Evolutionary conservation across 164 flowering plant species (phyloP), one percentile per base, ranked within the genome.

Genomic region (Chimonanthus salicifolius): DNA sequence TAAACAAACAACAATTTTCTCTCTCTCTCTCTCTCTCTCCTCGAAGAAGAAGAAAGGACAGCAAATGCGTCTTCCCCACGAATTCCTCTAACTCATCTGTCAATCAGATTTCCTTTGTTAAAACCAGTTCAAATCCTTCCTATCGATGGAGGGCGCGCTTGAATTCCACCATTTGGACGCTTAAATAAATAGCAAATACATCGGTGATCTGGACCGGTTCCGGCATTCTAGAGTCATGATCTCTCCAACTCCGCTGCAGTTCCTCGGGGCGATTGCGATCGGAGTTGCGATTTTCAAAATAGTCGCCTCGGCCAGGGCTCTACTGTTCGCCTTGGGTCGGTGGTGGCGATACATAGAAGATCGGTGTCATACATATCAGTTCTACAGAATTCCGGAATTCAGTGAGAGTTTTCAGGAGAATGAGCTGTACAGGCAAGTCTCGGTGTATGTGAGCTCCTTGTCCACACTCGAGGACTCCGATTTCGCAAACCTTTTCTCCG

Each of bases 401-500:
- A 85, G 87, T 73, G 84, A 86, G 0, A 71, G 77, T 67, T 71
- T 71, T 47, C 92, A 86, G 70, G 90, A 90, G 60, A 94, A 94
- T 70, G 87, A 80, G 49, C 87, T 94, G 11, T 88, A 83, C 76
- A 74, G 81, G 2, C 85, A 81, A 47, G 80, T 94, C 13, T 77
- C 78, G 0, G 68, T 83, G 0, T 91, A 94, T 74, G 71, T 94
- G 0, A 82, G 78, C 67, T 90, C 98, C 1, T 74, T 90, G 1
- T 74, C 90, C 6, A 79, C 88, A 2, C 71, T 87, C 2, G 92
- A 94, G 58, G 95, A 91, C 72, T 85, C 94, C 16, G 85, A 88
- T 68, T 86, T 73, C 80, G 81, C 91, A 1, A 86, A 86, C 79
- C 87, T 94, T 60, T 78, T 89, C 73, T 82, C 94, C 8, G 89